phyloP scores from a whole-genome alignment of 495 filamentous ascomycete species.

The Annulohypoxylon nitens region DNA sequence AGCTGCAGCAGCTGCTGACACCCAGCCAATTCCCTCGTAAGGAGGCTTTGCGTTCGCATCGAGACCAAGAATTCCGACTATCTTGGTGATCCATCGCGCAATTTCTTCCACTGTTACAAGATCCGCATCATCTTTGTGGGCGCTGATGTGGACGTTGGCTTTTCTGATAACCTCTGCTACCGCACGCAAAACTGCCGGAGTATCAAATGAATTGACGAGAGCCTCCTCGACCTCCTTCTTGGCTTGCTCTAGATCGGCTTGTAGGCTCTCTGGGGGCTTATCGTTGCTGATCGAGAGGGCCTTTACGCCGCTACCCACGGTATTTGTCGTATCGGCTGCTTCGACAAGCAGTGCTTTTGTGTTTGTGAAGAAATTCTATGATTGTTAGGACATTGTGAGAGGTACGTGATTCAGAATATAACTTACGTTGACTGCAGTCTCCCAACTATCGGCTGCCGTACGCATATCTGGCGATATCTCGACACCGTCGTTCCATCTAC shows the following conservation, averaged over 20 bases:
- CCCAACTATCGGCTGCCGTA: slow-evolving; percentile 80
- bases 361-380: slow-evolving; percentile 91
- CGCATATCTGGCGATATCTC: slow-evolving; percentile 90
- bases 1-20: slow-evolving; percentile 71
- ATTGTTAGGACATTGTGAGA: slow-evolving; percentile 19
- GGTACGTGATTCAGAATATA: background rate
- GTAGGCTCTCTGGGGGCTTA: slow-evolving; percentile 46
- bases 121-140: slow-evolving; percentile 62
- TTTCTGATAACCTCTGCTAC: slow-evolving; percentile 81
- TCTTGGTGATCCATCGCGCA: slow-evolving; percentile 84
- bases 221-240: slow-evolving; percentile 74
- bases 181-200: slow-evolving; percentile 77
- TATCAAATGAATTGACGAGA: slow-evolving; percentile 91
- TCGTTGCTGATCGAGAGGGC: slow-evolving; percentile 55
- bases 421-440: slow-evolving; percentile 77
- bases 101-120: slow-evolving; percentile 68
- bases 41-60: slow-evolving; percentile 72
- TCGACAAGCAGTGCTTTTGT: slow-evolving; percentile 69
- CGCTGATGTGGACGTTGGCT: slow-evolving; percentile 77
- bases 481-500: slow-evolving; percentile 89
- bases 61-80: slow-evolving; percentile 88
- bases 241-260: slow-evolving; percentile 68
- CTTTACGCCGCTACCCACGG: slow-evolving; percentile 59
- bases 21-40: slow-evolving; percentile 82
- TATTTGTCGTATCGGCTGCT: slow-evolving; percentile 45